phyloP scores from a whole-genome alignment of 2,329 filamentous ascomycete genomes.

The Colletotrichum cuscutae region DNA sequence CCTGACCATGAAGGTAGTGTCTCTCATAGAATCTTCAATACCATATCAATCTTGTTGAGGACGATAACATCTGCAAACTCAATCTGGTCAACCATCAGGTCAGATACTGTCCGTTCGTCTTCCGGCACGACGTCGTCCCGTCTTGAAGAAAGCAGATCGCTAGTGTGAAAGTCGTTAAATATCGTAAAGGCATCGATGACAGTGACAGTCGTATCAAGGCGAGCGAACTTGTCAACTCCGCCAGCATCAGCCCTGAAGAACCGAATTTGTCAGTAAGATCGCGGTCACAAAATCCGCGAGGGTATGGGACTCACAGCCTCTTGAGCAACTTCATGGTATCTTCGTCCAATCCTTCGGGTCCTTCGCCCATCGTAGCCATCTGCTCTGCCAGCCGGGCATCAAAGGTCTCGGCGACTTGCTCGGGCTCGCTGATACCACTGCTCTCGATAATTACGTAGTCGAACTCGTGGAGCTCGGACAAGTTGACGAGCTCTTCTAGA shows the following conservation, averaged over 20 bases:
- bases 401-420: conserved; percentile 81
- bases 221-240: conserved; percentile 73
- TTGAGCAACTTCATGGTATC: conserved; percentile 48
- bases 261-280: background rate
- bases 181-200: conserved; percentile 80
- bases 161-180: conserved; percentile 77
- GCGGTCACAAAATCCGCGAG: conserved; percentile 13
- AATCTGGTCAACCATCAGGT: conserved; percentile 81
- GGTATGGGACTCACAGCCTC: conserved; percentile 44
- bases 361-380: conserved; percentile 49
- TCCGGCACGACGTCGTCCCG: conserved; percentile 71
- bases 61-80: conserved; percentile 81
- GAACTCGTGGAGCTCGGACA: conserved; percentile 71
- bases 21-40: too few species aligned
- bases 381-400: conserved; percentile 65
- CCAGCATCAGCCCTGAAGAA: conserved; percentile 61
- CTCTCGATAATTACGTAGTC: conserved; percentile 81
- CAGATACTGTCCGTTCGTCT: conserved; percentile 78
- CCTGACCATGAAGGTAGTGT: too few species aligned
- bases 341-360: conserved; percentile 45
- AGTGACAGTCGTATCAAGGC: conserved; percentile 77
- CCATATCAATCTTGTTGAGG: conserved; percentile 76
- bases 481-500: conserved; percentile 73
- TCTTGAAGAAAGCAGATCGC: conserved; percentile 73
- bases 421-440: conserved; percentile 77